Base-by-base conservation (phyloP, 2,329 filamentous ascomycete species). In the Thermothelomyces thermophilus region DNA sequence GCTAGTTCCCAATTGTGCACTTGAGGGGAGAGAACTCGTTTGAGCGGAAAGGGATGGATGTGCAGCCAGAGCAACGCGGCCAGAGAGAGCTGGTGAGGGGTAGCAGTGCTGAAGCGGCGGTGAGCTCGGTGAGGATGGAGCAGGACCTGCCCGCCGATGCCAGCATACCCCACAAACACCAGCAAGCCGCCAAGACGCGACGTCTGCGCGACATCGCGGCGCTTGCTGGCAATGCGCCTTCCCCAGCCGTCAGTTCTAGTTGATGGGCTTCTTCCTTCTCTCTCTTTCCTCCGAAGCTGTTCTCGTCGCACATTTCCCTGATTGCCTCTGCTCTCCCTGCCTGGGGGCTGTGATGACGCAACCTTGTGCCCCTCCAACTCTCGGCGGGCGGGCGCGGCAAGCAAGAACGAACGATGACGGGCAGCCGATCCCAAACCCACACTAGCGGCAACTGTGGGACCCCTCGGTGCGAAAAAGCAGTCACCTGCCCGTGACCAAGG, bases 401-500 rank as follows among this genome's bases (percentile, higher is more conserved):
- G 31, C 35, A 46, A 3, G 41, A 17, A n/a, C 7, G 35, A 24
- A 33, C 20, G 19, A 36, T 16, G 31, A 17, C 24, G 26, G 37
- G 39, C 14, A 13, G 42, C 7, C 39, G 34, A 40, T 42, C 35
- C 22, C 41, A 50, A 50, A 45, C 30, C 13, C 24, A 48, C 30
- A 14, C 35, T 50, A 53, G 47, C 28, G 39, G 40, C 26, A 43
- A 19, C 34, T 28, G 41, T 37, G 50, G 52, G 52, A 43, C 47
- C 46, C 51, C 35, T 33, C 20, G 49, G 47, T 34, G 37, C 52
- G 33, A 52, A 52, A 45, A 31, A 46, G 31, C 42, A 45, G 43
- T 31, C 48, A 51, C 44, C 40, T 47, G 49, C 45, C 40, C 48
- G 42, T 49, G 48, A 46, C 46, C 46, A 46, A n/a, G 26, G 24